Conservation (phyloP, 768 basidiomycete genomes). For the Hypsizygus marmoreus region DNA sequence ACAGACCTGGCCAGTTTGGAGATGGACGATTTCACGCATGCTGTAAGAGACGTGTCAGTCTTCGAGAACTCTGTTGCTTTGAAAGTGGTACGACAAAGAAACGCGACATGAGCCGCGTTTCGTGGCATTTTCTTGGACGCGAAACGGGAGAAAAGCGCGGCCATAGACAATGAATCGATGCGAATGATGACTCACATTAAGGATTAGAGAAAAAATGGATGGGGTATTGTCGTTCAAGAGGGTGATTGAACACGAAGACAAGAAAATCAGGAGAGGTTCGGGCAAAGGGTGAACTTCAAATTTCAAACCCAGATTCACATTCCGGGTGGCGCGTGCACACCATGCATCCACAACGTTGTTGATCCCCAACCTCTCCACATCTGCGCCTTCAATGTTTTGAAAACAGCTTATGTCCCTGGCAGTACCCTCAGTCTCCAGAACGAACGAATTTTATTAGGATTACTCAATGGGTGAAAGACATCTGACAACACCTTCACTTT, state of each 20-base stretch:
- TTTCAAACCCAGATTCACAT: slow-evolving; percentile 47
- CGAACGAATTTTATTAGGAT: too few relatives aligned
- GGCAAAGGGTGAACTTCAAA: slow-evolving; percentile 42
- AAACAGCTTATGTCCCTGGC: too few relatives aligned
- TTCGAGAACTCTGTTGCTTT: slow-evolving; percentile 19
- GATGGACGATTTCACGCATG: slow-evolving; percentile 99
- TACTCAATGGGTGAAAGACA: too few relatives aligned
- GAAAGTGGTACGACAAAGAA: slow-evolving; percentile 51
- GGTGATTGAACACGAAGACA: slow-evolving; percentile 48
- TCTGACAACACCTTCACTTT: too few relatives aligned
- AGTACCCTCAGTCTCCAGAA: too few relatives aligned
- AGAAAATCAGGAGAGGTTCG: slow-evolving; percentile 42
- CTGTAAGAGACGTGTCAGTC: slow-evolving; percentile 46
- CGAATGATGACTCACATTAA: slow-evolving; percentile 39
- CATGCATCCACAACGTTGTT: slow-evolving; percentile 12
- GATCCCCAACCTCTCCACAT: slow-evolving; percentile 3
- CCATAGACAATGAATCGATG: not conserved
- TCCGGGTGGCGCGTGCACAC: slow-evolving; percentile 32
- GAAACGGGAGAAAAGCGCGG: slow-evolving; percentile 17
- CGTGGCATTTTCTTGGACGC: slow-evolving; percentile 13
- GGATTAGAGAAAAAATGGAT: slow-evolving; percentile 34
- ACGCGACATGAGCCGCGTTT: slow-evolving; percentile 38
- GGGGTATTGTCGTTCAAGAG: slow-evolving; percentile 43
- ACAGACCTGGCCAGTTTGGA: slow-evolving; percentile 96
- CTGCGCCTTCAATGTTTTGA: too few relatives aligned